phyloP scores from a whole-genome alignment of 176 grass and related monocot genomes.

The Stipa capillata region DNA sequence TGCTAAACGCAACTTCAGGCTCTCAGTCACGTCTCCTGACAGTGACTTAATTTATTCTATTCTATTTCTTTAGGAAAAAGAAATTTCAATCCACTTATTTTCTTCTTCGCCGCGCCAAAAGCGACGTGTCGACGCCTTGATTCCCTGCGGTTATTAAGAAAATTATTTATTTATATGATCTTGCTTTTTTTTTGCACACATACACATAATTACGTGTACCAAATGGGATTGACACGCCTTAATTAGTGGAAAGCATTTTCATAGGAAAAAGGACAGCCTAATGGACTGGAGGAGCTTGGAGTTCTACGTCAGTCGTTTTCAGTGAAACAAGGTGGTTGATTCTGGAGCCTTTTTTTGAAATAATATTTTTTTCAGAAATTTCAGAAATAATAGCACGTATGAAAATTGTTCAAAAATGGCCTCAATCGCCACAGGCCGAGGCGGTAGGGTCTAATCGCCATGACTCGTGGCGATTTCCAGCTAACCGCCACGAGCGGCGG shows the following conservation, averaged over 20 bases:
- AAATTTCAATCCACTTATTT: too few species aligned
- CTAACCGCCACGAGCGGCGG: too few species aligned
- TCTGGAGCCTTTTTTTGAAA: too few species aligned
- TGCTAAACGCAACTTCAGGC: too few species aligned
- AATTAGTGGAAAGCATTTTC: constrained; percentile 7
- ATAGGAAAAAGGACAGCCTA: not conserved
- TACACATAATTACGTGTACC: not conserved
- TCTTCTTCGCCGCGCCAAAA: not conserved
- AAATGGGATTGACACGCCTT: not conserved
- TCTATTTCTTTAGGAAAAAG: not conserved
- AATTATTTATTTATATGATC: not conserved
- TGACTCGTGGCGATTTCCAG: too few species aligned
- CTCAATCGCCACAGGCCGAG: too few species aligned
- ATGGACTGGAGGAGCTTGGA: not conserved
- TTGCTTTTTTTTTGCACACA: not conserved
- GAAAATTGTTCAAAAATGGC: too few species aligned
- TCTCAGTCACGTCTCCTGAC: too few species aligned
- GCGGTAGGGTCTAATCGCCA: too few species aligned
- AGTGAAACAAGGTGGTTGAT: not conserved
- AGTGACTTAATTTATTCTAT: constrained; percentile 12
- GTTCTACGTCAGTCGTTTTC: constrained; percentile 10
- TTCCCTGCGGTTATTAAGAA: not conserved
- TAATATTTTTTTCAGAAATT: too few species aligned
- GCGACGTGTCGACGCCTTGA: not conserved
- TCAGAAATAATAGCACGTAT: too few species aligned